These are phyloP conservation scores for Peribolospora baueri DNA, from an alignment of 768 basidiomycete species.

Conservation along the genomic window DNA sequence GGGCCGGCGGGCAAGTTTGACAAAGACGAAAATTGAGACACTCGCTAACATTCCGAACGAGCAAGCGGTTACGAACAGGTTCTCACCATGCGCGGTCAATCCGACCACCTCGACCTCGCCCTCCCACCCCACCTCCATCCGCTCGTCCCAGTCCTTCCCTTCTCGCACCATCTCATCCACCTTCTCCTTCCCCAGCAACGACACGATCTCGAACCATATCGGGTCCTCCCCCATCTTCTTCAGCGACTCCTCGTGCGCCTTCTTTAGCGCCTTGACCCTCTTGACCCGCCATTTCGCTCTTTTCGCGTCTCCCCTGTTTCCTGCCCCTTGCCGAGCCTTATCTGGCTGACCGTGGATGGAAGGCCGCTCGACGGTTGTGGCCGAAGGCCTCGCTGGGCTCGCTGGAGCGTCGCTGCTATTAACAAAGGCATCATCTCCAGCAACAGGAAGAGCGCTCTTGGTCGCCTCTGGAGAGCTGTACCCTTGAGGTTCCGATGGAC, in stretches of 20 bases:
- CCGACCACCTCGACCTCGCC: constrained; percentile 42
- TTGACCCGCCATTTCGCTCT: neutral
- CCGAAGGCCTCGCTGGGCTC: too few relatives aligned
- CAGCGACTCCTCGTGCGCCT: constrained; percentile 7
- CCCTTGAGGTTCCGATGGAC: too few relatives aligned
- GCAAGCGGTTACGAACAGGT: constrained; percentile 26
- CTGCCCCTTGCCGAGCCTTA: too few relatives aligned
- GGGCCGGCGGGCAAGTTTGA: neutral
- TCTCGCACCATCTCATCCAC: constrained; percentile 29
- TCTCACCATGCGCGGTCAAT: constrained; percentile 29
- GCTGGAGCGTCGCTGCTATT: too few relatives aligned
- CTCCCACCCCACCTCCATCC: constrained; percentile 31
- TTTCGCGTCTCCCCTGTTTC: too few relatives aligned
- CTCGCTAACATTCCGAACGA: neutral
- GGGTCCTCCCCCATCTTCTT: constrained; percentile 9
- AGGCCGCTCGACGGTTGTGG: too few relatives aligned
- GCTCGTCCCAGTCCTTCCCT: constrained; percentile 33
- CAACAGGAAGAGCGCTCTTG: too few relatives aligned
- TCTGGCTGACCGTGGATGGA: too few relatives aligned
- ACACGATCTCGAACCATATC: constrained; percentile 41
- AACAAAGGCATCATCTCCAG: too few relatives aligned
- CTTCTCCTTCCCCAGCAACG: constrained; percentile 36
- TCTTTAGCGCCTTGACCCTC: neutral
- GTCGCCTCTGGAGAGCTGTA: too few relatives aligned
- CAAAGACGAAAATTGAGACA: neutral